A percentile compares a stretch with the other conserved stretches of the same genome.
Conservation (phyloP, 2,329 filamentous ascomycete genomes). For the Emmonsiellopsis sp. region DNA sequence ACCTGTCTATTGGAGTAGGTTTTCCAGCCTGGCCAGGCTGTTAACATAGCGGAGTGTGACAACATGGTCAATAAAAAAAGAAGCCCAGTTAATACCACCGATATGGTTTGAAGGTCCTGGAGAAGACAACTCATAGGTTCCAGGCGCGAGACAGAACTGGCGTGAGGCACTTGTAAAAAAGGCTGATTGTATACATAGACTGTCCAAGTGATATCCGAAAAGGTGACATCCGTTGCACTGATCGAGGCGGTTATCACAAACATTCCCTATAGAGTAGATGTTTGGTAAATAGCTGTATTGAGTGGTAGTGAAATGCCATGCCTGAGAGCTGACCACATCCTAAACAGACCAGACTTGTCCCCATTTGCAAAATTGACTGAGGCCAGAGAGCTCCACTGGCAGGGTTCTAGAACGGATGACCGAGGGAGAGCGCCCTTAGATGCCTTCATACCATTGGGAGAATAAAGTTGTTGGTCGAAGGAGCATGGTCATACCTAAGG, state of each 20-base stretch:
- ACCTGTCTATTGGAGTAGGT: not conserved
- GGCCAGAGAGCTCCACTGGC: not conserved
- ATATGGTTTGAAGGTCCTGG: not conserved
- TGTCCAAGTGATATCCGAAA: too few species aligned
- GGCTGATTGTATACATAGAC: too few species aligned
- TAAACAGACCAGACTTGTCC: too few species aligned
- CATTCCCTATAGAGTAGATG: too few species aligned
- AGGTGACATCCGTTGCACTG: too few species aligned
- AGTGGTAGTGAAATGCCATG: too few species aligned
- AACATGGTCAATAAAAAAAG: not conserved
- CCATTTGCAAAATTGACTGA: not conserved
- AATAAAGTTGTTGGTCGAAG: not conserved
- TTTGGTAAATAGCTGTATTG: too few species aligned
- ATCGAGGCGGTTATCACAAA: too few species aligned
- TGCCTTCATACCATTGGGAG: not conserved
- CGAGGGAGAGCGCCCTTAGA: not conserved
- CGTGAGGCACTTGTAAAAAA: too few species aligned
- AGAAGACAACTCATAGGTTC: not conserved
- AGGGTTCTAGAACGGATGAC: not conserved
- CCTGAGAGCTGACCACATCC: too few species aligned
- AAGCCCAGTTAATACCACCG: not conserved
- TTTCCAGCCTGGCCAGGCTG: not conserved
- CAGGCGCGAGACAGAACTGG: too few species aligned
- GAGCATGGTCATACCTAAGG: not conserved
- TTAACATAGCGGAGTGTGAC: not conserved